Evolutionary conservation across 1,284 basidiomycete species (phyloP), one percentile per base, ranked within the genome.

Genomic region (Trametes sp.): DNA sequence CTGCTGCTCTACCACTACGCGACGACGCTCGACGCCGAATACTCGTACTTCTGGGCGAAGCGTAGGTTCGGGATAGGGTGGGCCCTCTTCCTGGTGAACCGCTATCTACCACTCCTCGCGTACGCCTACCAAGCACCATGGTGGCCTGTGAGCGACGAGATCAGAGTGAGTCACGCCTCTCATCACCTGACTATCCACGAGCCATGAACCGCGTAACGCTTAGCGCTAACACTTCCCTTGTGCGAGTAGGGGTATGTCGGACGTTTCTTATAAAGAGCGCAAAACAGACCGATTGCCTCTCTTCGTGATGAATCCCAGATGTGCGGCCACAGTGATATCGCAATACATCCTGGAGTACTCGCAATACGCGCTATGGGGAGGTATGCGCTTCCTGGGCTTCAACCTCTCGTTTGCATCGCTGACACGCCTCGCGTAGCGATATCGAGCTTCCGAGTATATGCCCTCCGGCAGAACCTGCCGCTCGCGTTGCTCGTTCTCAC

Each of bases 321-420:
- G 53, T 19, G n/a, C 53, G 4, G 53, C 53, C 6, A 29, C 14
- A 5, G 28, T 54, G 2, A 29, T 21, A 14, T 54, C 53, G 19
- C 53, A 44, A 29, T 54, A 54, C 28, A 29, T 54, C 28, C 19
- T 44, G 2, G 28, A 54, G n/a, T 54, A 19, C 28, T 54, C 53
- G 21, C 53, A 42, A 21, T 44, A 54, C 10, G 53, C 28, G 9
- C 24, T 54, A 1, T 54, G 53, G 53, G 53, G 26, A 24, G 53
- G 53, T 54, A 6, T 4, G 53, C 14, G 10, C 28, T 19, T 0
- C 14, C 21, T 21, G 5, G 14, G 7, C 23, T 36, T 24, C 23
- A 7, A 2, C 41, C 23, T 41, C 16, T 19, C 28, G 6, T 7
- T 35, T 11, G n/a, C 29, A 21, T 23, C 21, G 21, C 10, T 23